Evolutionary conservation across 2,329 filamentous ascomycete genomes (phyloP), one percentile per base, ranked within the genome.

Genomic region (Penicillium hordei): DNA sequence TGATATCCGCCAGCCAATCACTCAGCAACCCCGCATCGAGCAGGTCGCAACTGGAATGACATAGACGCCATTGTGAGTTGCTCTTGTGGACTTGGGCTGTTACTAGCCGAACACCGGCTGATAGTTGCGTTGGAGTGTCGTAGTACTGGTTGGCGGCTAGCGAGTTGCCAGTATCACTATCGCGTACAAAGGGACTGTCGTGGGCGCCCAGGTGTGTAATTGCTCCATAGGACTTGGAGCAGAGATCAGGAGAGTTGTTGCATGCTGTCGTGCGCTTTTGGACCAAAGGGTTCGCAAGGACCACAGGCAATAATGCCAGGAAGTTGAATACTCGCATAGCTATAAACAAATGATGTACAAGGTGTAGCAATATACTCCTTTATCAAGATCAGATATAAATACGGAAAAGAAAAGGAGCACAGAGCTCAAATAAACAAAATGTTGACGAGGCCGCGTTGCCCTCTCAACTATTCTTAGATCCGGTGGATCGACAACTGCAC

Each of bases 211-310:
- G 84, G 72, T 93, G 83, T 3, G 90, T 93, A 65, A 94, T 83
- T 64, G 89, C 85, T 76, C 86, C 87, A 78, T 94, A 94, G 19
- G 83, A 77, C 62, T 84, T 85, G 60, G 77, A 79, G 79, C 91
- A 94, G 40, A 94, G 83, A 43, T 81, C 77, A 0, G 89, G 89
- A 0, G 89, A 91, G 79, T 93, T 93, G 78, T 94, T 94, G 83
- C 91, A 94, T 33, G 86, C 85, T 23, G 75, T 75, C 12, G 73
- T 56, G 59, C 63, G 77, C 59, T 64, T 71, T 53, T 55, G 52
- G 34, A 42, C 64, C 33, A 72, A 48, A 13, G 67, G 61, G 43
- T 65, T 67, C 46, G 70, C 72, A 13, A 68, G 63, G 10, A 61
- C 67, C 19, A 69, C 59, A 15, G 70, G 67, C 29, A 74, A 59